Percentiles rank a stretch among this genome's conserved stretches.
phyloP scores from a whole-genome alignment of 2,329 filamentous ascomycete genomes.

The Monosporascus sp. region DNA sequence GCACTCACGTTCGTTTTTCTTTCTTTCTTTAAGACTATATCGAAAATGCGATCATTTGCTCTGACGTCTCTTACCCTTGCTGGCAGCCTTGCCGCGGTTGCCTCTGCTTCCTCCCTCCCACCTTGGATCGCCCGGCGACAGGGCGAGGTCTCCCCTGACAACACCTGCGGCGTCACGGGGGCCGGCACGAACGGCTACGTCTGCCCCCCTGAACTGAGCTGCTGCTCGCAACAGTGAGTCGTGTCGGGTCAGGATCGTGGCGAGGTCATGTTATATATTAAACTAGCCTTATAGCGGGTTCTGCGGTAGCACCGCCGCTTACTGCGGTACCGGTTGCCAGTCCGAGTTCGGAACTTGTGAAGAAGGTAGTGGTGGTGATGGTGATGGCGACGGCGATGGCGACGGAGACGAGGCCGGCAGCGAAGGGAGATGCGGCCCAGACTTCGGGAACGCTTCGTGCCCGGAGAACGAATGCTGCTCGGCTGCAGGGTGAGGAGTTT shows the following conservation, averaged over 20 bases:
- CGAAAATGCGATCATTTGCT: constrained; percentile 7
- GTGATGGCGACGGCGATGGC: constrained; percentile 2
- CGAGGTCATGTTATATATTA: background rate
- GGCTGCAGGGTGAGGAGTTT: constrained; percentile 30
- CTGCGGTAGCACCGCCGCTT: constrained; percentile 18
- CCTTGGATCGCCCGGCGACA: constrained; percentile 6
- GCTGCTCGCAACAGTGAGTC: constrained; percentile 20
- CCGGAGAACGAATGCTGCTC: constrained; percentile 35
- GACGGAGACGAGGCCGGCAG: constrained; percentile 26
- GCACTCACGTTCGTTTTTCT: constrained; percentile 9
- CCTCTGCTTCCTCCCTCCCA: constrained; percentile 15
- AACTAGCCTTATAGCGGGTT: constrained; percentile 13
- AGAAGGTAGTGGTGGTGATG: background rate
- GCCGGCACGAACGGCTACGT: constrained; percentile 19
- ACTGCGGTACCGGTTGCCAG: constrained; percentile 21
- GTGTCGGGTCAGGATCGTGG: background rate
- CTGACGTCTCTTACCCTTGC: constrained; percentile 8
- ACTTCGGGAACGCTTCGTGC: constrained; percentile 29
- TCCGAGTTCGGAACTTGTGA: constrained; percentile 15
- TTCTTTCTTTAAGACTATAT: background rate
- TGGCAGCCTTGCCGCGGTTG: constrained; percentile 9
- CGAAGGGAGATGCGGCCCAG: constrained; percentile 43
- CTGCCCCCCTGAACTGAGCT: constrained; percentile 14
- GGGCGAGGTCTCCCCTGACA: constrained; percentile 14
- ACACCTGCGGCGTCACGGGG: constrained; percentile 18